Conservation (phyloP, 805 yeast genomes). For the Hanseniaspora singularis region DNA sequence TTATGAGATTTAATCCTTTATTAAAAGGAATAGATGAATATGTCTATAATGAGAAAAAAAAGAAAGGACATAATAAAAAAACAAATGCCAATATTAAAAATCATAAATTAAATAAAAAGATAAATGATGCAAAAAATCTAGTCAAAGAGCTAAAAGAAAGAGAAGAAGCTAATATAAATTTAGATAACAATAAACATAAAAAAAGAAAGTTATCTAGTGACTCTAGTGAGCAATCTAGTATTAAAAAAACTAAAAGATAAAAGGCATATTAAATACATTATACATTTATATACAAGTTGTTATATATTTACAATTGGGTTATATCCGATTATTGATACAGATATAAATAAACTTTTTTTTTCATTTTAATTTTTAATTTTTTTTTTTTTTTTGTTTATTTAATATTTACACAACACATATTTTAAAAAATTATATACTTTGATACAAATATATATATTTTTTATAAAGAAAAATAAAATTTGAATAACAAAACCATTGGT, state of each 20-base stretch:
- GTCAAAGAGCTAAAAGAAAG: background rate
- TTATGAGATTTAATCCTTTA: conserved; percentile 13
- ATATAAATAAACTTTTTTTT: too few species aligned
- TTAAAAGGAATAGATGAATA: conserved; percentile 3
- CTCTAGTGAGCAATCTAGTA: background rate
- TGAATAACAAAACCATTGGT: background rate
- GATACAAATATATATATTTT: too few species aligned
- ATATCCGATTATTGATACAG: too few species aligned
- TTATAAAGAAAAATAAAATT: background rate
- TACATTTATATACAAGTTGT: too few species aligned
- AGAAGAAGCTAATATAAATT: conserved; percentile 3
- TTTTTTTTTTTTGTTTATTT: too few species aligned
- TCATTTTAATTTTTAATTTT: too few species aligned
- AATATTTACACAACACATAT: too few species aligned
- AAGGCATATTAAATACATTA: background rate
- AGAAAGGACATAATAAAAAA: background rate
- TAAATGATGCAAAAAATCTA: conserved; percentile 1
- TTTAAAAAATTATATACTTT: too few species aligned
- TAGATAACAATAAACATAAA: background rate
- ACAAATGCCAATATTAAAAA: background rate
- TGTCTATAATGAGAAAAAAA: background rate
- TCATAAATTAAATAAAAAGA: background rate
- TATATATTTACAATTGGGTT: too few species aligned
- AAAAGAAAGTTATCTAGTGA: background rate
- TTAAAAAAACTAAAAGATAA: background rate